Conservation (phyloP, 1,284 basidiomycete genomes). For the Calocybe gambosa region DNA sequence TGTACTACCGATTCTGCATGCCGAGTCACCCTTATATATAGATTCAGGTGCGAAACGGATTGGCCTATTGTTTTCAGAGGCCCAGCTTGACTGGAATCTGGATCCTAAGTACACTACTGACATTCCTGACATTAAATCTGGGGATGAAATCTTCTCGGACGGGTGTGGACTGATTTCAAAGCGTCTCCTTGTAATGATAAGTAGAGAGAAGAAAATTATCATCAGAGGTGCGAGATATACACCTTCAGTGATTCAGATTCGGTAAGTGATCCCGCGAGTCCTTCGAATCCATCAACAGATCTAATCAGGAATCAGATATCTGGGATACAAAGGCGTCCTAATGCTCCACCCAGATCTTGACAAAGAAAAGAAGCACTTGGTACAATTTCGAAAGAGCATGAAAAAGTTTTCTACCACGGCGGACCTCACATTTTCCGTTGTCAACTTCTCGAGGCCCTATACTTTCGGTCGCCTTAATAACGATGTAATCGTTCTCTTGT, state of each 20-base stretch:
- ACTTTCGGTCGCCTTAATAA: conserved; percentile 60
- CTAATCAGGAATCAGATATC: conserved; percentile 33
- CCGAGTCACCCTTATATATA: background rate
- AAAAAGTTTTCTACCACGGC: conserved; percentile 54
- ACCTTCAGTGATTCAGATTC: conserved; percentile 55
- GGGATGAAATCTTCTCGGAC: conserved; percentile 58
- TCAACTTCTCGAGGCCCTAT: conserved; percentile 55
- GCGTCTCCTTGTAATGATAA: conserved; percentile 43
- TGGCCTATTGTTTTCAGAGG: conserved; percentile 57
- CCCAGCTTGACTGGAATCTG: conserved; percentile 50
- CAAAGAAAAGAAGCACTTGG: conserved; percentile 32
- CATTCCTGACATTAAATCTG: conserved; percentile 50
- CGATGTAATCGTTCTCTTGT: conserved; percentile 58
- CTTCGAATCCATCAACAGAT: background rate
- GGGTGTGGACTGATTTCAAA: conserved; percentile 60
- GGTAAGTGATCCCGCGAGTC: conserved; percentile 48
- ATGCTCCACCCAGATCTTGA: conserved; percentile 57
- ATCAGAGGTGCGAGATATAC: conserved; percentile 51
- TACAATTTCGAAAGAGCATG: conserved; percentile 60
- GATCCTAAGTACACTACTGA: conserved; percentile 44
- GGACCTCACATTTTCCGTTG: conserved; percentile 57
- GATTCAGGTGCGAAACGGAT: conserved; percentile 56
- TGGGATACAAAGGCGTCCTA: conserved; percentile 60
- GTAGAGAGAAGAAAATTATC: conserved; percentile 45
- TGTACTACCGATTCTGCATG: conserved; percentile 13